These are phyloP conservation scores for Lunularia cruciata DNA, from an alignment of 225 moss, liverwort and hornwort genomes.

Conservation along the genomic window DNA sequence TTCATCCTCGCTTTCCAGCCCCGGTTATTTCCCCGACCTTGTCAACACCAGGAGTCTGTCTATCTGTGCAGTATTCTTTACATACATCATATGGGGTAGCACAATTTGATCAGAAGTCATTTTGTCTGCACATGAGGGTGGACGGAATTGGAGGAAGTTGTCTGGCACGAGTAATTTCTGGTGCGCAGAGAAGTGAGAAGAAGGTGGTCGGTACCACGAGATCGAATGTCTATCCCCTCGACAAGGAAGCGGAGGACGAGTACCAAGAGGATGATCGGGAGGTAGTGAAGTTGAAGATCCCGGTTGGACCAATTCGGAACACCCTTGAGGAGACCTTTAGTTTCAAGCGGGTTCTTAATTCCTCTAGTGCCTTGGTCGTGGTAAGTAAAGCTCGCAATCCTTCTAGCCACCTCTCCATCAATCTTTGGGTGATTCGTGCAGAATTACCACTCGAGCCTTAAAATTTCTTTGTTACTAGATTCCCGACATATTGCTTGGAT, in stretches of 20 bases:
- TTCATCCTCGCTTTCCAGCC: background rate
- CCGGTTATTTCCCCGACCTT: no score
- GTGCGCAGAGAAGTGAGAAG: background rate
- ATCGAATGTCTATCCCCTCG: background rate
- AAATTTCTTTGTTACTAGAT: no score
- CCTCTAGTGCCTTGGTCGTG: slow-evolving; percentile 64
- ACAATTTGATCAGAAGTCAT: background rate
- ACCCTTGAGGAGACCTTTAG: slow-evolving; percentile 21
- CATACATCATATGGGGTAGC: background rate
- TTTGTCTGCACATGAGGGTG: background rate
- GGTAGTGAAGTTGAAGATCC: slow-evolving; percentile 23
- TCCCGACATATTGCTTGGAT: no score
- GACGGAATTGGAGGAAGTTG: background rate
- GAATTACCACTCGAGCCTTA: no score
- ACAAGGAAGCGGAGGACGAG: background rate
- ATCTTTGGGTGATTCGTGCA: no score
- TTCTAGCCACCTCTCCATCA: background rate
- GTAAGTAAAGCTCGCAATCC: slow-evolving; percentile 33
- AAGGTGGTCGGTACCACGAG: background rate
- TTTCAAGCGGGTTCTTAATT: slow-evolving; percentile 63
- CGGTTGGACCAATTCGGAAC: slow-evolving; percentile 23
- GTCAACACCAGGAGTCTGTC: background rate
- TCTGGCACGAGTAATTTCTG: background rate
- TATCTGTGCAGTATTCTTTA: background rate
- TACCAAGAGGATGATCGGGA: background rate